phyloP scores from a whole-genome alignment of 495 filamentous ascomycete species.

The Lichenothelia convexa region DNA sequence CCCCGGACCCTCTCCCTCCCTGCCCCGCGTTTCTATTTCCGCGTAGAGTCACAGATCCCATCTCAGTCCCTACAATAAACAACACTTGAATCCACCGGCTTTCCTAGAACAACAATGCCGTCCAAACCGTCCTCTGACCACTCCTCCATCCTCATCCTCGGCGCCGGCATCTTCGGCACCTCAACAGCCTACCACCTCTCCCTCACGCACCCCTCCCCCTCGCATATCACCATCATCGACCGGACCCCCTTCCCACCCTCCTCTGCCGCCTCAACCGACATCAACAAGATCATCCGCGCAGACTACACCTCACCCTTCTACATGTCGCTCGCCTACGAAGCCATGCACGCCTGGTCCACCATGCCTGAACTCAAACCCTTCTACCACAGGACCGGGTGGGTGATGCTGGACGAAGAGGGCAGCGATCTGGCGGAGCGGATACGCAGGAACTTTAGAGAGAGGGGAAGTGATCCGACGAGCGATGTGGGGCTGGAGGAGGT shows the following conservation, averaged over 20 bases:
- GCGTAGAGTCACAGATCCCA: no score
- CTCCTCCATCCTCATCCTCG: constrained; percentile 21
- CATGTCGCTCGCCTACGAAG: constrained; percentile 16
- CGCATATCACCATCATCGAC: constrained; percentile 19
- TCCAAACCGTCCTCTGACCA: no score
- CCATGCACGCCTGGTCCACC: constrained; percentile 14
- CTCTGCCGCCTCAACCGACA: constrained; percentile 15
- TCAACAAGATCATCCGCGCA: constrained; percentile 19
- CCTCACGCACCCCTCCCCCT: constrained; percentile 9
- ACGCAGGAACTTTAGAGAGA: constrained; percentile 18
- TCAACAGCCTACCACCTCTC: constrained; percentile 28
- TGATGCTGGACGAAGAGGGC: constrained; percentile 18
- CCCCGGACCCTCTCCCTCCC: no score
- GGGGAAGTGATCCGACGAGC: constrained; percentile 8
- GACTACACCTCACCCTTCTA: constrained; percentile 15
- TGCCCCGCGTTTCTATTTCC: no score
- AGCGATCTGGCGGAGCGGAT: constrained; percentile 18
- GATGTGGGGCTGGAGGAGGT: constrained; percentile 19
- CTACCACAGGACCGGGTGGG: constrained; percentile 23
- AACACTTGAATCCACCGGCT: no score
- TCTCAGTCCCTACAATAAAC: no score
- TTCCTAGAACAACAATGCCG: no score
- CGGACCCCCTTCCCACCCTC: constrained; percentile 7
- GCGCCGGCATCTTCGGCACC: constrained; percentile 28
- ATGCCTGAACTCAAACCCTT: constrained; percentile 15